Base-by-base conservation (phyloP, 176 grass and related monocot genomes). In the Rhynchospora pubera region DNA sequence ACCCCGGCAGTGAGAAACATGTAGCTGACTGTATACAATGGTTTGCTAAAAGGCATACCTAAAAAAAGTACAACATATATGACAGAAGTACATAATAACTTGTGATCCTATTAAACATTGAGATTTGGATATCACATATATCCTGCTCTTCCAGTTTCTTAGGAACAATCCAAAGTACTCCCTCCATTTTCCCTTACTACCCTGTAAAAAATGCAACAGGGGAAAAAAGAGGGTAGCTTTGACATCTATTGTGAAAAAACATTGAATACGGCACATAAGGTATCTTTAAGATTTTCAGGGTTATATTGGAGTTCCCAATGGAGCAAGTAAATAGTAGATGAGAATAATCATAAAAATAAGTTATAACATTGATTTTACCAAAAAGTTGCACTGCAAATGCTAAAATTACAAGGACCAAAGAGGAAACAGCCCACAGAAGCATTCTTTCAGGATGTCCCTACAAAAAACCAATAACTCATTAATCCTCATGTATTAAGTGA, bases 21-120 rank as follows among this genome's bases (percentile, higher is more conserved):
- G 76, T 95, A 99, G 83, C 86, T 93, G 81, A 94, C 79, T 42
- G 92, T 91, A 85, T 95, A 99, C 65, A 99, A 85, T 73, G 91
- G 89, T 84, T 95, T 98, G 67, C 96, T 98, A 85, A 98, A 93
- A 84, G 90, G 96, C 89, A 98, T 93, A 45, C 90, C 96, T 98
- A 53, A 52, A n/a, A 81, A 73, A 62, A 64, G 6, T 51, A 81
- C 22, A 61, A 82, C 6, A 82, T 26, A 51, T 6, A n/a, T 13
- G 12, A 22, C 24, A 64, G 9, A 28, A 63, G 22, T 24, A 81
- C 28, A 80, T 65, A n/a, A 43, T 58, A 64, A 15, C 1, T 12
- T 50, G 69, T 74, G 69, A 5, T 75, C 11, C 22, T 56, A 55
- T 18, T 30, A 46, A 77, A 53, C 14, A 6, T 77, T 53, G 13